Percentiles rank a stretch among this genome's conserved stretches.
Conservation (phyloP, 192 early-diverging fungal genomes). For the Powellomyces hirtus region DNA sequence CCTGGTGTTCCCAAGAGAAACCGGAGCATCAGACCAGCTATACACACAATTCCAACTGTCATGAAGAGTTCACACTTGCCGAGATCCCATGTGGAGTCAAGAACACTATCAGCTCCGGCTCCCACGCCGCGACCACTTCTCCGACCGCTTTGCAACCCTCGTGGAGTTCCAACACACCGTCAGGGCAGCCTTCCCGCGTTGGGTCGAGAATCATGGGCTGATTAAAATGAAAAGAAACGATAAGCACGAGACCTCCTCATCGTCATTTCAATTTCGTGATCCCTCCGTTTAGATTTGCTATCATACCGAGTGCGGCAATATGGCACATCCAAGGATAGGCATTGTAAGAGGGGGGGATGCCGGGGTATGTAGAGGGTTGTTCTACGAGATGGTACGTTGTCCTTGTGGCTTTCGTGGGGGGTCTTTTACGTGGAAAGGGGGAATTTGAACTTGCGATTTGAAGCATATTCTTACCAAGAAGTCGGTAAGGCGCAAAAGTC, state of each 20-base stretch:
- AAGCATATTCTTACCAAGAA: too few relatives aligned
- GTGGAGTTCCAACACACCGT: constrained; percentile 18
- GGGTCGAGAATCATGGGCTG: constrained; percentile 21
- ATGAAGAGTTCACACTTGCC: not conserved
- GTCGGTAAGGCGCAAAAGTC: too few relatives aligned
- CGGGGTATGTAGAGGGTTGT: too few relatives aligned
- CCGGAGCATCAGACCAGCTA: not conserved
- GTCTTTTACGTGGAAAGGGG: too few relatives aligned
- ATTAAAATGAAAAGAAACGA: not conserved
- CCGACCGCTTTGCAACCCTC: constrained; percentile 28
- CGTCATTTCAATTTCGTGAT: not conserved
- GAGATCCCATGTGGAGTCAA: constrained; percentile 28
- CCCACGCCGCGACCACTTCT: constrained; percentile 17
- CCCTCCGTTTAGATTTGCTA: not conserved
- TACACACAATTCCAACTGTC: not conserved
- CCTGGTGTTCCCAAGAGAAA: not conserved
- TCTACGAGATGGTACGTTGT: too few relatives aligned
- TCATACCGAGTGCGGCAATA: constrained; percentile 17
- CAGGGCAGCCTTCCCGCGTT: constrained; percentile 4
- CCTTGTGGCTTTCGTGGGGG: too few relatives aligned
- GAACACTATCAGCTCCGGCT: constrained; percentile 19
- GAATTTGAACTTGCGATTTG: too few relatives aligned
- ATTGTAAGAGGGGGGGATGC: too few relatives aligned
- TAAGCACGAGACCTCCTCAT: not conserved
- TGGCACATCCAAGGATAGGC: constrained; percentile 23